Evolutionary conservation across 345 rosid species (phyloP).

Genomic region (Angophora floribunda): DNA sequence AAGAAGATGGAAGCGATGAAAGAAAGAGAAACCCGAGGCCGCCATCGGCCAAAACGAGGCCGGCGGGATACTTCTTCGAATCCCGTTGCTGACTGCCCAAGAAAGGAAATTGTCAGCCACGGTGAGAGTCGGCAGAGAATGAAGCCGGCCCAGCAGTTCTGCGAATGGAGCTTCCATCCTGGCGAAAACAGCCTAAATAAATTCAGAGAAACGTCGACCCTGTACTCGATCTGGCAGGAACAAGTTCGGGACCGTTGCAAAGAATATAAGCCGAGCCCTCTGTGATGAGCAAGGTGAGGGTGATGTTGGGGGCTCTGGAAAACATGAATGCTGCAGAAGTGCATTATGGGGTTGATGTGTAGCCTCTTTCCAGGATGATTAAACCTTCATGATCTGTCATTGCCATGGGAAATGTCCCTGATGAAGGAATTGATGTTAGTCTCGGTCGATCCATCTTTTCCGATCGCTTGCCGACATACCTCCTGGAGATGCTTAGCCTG

Average conservation of each 20-base stretch:
- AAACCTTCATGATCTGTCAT: no score
- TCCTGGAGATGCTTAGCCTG: background rate
- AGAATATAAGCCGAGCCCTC: slow-evolving; percentile 10
- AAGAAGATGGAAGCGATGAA: slow-evolving; percentile 14
- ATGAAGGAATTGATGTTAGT: background rate
- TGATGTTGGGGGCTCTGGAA: slow-evolving; percentile 1
- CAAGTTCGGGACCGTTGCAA: background rate
- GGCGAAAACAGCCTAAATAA: slow-evolving; percentile 1
- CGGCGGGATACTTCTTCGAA: slow-evolving; percentile 26
- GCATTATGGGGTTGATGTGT: slow-evolving; percentile 23
- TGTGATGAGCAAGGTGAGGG: slow-evolving; percentile 12
- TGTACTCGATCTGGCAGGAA: slow-evolving; percentile 8
- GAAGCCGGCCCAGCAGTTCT: slow-evolving; percentile 8
- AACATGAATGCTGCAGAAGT: slow-evolving; percentile 11
- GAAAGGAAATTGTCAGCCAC: background rate
- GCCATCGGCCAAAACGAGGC: slow-evolving; percentile 35
- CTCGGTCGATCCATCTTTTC: slow-evolving; percentile 31
- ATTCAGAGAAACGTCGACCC: background rate
- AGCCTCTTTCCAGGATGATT: slow-evolving; percentile 11
- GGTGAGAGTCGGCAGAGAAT: background rate
- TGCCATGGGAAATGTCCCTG: background rate
- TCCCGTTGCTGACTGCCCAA: slow-evolving; percentile 8
- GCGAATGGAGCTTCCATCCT: slow-evolving; percentile 11
- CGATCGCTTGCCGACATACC: slow-evolving; percentile 5
- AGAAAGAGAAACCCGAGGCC: slow-evolving; percentile 16